Evolutionary conservation across 805 yeast genomes (phyloP).

Genomic region (Yamadazyma tumulicola): DNA sequence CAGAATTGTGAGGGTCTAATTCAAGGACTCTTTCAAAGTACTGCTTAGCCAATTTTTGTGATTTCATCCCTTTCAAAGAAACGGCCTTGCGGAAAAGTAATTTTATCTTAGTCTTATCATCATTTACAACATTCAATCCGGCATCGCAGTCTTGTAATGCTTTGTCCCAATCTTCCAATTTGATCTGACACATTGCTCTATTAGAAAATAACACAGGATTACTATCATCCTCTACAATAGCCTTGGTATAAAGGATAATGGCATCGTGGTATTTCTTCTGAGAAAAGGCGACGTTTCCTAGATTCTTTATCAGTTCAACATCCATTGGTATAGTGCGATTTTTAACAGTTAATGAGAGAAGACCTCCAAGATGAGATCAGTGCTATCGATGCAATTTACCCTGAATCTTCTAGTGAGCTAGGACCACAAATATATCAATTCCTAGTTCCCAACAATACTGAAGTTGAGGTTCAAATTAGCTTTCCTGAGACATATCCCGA

Average conservation of each 20-base stretch:
- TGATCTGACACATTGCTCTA: conserved; percentile 62
- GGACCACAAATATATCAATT: conserved; percentile 44
- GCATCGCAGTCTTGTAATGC: conserved; percentile 49
- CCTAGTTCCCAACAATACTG: conserved; percentile 59
- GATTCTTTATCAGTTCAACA: conserved; percentile 21
- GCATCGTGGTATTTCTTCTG: conserved; percentile 47
- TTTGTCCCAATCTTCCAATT: conserved; percentile 44
- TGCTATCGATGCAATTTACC: conserved; percentile 86
- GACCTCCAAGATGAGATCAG: conserved; percentile 69
- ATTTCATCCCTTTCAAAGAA: conserved; percentile 30
- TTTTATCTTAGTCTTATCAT: conserved; percentile 39
- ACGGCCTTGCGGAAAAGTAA: conserved; percentile 49
- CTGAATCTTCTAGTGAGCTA: conserved; percentile 47
- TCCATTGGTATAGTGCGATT: neutral
- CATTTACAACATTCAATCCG: conserved; percentile 40
- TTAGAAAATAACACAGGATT: conserved; percentile 64
- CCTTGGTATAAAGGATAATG: conserved; percentile 50
- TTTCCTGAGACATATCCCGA: conserved; percentile 73
- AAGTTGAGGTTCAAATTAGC: conserved; percentile 58
- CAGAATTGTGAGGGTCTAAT: conserved; percentile 39
- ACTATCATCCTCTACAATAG: conserved; percentile 45
- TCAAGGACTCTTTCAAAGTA: conserved; percentile 34
- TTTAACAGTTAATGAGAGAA: conserved; percentile 25
- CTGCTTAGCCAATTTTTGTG: conserved; percentile 20
- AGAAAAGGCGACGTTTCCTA: conserved; percentile 55